phyloP scores from a whole-genome alignment of 257 asterid genomes.

The Solanum sejunctum region DNA sequence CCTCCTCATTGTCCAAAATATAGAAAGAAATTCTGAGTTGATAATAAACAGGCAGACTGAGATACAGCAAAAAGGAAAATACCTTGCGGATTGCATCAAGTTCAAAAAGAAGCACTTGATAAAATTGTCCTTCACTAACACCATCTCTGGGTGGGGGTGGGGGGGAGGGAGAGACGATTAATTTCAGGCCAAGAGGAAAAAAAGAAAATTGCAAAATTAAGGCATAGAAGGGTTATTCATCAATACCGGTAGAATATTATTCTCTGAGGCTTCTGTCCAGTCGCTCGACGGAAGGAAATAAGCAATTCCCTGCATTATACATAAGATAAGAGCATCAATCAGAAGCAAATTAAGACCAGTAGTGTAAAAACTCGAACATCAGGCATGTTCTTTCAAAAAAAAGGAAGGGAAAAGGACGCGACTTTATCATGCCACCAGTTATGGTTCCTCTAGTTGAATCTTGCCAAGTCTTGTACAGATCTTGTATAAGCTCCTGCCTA shows the following conservation, averaged over 20 bases:
- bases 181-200: neutral
- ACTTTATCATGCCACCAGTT: constrained; percentile 98
- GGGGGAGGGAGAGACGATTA: neutral
- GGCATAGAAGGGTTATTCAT: neutral
- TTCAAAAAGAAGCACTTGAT: constrained; percentile 84
- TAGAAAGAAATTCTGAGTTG: neutral
- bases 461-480: constrained; percentile 76
- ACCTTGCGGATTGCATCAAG: constrained; percentile 97
- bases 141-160: constrained; percentile 54
- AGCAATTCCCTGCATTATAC: constrained; percentile 58
- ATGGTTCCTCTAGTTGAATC: constrained; percentile 68
- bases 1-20: neutral
- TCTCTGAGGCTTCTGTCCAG: constrained; percentile 79
- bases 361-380: neutral
- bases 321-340: neutral
- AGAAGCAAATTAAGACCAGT: neutral
- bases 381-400: neutral
- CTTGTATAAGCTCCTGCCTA: constrained; percentile 90
- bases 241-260: constrained; percentile 77
- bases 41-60: neutral
- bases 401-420: neutral
- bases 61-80: neutral
- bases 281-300: constrained; percentile 79
- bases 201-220: neutral
- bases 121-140: constrained; percentile 95